Evolutionary conservation across 306 rosid species (phyloP).

Genomic region (Echinosophora koreensis): DNA sequence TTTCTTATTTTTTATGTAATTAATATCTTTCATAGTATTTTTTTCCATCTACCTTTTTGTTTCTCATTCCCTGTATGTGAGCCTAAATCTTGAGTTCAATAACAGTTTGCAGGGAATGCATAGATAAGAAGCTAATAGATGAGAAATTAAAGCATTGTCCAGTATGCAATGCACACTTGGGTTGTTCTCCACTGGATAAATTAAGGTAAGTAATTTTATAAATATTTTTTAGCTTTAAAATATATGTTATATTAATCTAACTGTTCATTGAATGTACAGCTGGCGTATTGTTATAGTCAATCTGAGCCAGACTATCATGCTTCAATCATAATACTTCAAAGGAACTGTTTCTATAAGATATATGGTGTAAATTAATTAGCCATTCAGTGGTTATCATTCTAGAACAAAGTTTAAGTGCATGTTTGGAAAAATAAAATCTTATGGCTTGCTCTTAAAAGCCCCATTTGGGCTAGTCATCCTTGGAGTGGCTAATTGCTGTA

Average conservation of each 20-base stretch:
- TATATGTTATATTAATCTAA: neutral
- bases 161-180: conserved; percentile 63
- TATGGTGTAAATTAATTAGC: too few relatives aligned
- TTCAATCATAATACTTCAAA: too few relatives aligned
- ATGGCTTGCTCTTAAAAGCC: too few relatives aligned
- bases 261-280: neutral
- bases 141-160: conserved; percentile 61
- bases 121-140: conserved; percentile 58
- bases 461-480: too few relatives aligned
- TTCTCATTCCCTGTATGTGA: neutral
- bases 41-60: conserved; percentile 4
- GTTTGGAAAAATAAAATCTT: too few relatives aligned
- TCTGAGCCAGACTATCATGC: too few relatives aligned
- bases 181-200: conserved; percentile 66
- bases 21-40: neutral
- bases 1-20: conserved; percentile 13
- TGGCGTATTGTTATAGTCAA: neutral
- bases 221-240: neutral
- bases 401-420: too few relatives aligned
- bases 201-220: conserved; percentile 18
- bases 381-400: too few relatives aligned
- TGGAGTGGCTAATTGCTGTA: too few relatives aligned
- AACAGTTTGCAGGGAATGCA: conserved; percentile 85
- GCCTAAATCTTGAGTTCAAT: conserved; percentile 31
- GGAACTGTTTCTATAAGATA: too few relatives aligned